Conservation (phyloP, 2,329 filamentous ascomycete genomes). For the Aspergillus proliferans region DNA sequence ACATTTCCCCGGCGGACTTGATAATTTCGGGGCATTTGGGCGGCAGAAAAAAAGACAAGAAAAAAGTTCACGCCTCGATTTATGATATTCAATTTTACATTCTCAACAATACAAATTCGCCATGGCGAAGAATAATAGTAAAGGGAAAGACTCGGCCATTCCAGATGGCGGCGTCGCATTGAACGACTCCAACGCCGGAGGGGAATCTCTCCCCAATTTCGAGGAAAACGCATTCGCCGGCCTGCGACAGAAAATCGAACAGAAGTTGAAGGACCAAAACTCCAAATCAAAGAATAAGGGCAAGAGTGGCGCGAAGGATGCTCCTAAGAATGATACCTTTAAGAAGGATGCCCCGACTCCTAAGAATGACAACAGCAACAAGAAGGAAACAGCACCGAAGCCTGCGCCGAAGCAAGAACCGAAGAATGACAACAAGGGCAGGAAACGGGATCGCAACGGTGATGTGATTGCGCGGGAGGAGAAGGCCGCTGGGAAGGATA, state of each 20-base stretch:
- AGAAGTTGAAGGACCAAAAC: slow-evolving; percentile 31
- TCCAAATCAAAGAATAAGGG: slow-evolving; percentile 24
- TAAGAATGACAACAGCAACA: slow-evolving; percentile 2
- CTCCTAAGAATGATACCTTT: slow-evolving; percentile 11
- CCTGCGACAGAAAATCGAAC: slow-evolving; percentile 38
- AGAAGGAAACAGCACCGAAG: slow-evolving; percentile 17
- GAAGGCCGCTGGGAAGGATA: slow-evolving; percentile 20
- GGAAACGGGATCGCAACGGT: slow-evolving; percentile 43
- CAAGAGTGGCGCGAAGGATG: slow-evolving; percentile 16
- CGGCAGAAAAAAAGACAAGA: slow-evolving; percentile 30
- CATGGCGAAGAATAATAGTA: slow-evolving; percentile 37
- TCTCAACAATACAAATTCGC: slow-evolving; percentile 1
- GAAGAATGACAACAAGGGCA: slow-evolving; percentile 26
- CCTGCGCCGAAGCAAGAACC: slow-evolving; percentile 12
- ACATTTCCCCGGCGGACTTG: slow-evolving; percentile 22
- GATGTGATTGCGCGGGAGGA: slow-evolving; percentile 36
- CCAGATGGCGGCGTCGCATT: slow-evolving; percentile 10
- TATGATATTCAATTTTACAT: slow-evolving; percentile 13
- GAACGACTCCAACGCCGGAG: slow-evolving; percentile 14
- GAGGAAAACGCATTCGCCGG: slow-evolving; percentile 36
- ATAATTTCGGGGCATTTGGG: slow-evolving; percentile 14
- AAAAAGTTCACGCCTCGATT: slow-evolving; percentile 19
- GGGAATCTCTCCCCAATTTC: slow-evolving; percentile 26
- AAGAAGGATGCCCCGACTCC: slow-evolving; percentile 17
- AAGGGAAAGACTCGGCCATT: slow-evolving; percentile 17